These are phyloP conservation scores for Speleostelium caveatum DNA, from an alignment of 78 protist genomes.

Conservation along the genomic window DNA sequence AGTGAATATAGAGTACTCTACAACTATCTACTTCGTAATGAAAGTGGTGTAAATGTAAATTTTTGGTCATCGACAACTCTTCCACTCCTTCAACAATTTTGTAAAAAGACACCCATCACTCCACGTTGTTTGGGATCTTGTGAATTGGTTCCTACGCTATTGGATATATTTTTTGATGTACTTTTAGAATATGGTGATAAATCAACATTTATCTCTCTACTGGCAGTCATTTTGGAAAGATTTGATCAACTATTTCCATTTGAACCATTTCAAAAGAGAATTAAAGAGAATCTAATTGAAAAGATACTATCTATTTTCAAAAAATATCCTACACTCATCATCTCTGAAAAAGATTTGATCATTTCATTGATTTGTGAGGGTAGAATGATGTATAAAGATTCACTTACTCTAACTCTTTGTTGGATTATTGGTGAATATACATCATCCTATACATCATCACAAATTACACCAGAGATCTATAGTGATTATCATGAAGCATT, in stretches of 20 bases:
- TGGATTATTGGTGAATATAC: conserved; percentile 66
- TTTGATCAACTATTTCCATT: conserved; percentile 58
- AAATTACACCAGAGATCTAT: neutral
- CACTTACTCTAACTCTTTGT: conserved; percentile 1
- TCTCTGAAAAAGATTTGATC: conserved; percentile 39
- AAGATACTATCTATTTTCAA: conserved; percentile 15
- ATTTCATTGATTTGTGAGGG: conserved; percentile 31
- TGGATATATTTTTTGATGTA: conserved; percentile 53
- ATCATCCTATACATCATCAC: neutral
- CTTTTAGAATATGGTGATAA: conserved; percentile 29
- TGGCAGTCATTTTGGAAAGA: conserved; percentile 57
- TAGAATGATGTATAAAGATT: conserved; percentile 8
- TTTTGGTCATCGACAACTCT: conserved; percentile 80
- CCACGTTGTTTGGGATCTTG: conserved; percentile 50
- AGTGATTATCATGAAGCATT: conserved; percentile 66
- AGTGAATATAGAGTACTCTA: conserved; percentile 73
- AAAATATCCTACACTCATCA: conserved; percentile 16
- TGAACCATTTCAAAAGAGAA: conserved; percentile 26
- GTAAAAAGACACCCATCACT: conserved; percentile 64
- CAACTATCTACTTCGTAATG: conserved; percentile 70
- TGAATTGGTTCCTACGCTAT: conserved; percentile 45
- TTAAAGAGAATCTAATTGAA: conserved; percentile 37
- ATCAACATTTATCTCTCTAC: neutral
- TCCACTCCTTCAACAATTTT: conserved; percentile 51
- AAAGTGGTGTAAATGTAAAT: conserved; percentile 73